Percentiles rank a stretch among this genome's conserved stretches.
Conservation (phyloP, 2,329 filamentous ascomycete genomes). For the Colletotrichum camelliae region DNA sequence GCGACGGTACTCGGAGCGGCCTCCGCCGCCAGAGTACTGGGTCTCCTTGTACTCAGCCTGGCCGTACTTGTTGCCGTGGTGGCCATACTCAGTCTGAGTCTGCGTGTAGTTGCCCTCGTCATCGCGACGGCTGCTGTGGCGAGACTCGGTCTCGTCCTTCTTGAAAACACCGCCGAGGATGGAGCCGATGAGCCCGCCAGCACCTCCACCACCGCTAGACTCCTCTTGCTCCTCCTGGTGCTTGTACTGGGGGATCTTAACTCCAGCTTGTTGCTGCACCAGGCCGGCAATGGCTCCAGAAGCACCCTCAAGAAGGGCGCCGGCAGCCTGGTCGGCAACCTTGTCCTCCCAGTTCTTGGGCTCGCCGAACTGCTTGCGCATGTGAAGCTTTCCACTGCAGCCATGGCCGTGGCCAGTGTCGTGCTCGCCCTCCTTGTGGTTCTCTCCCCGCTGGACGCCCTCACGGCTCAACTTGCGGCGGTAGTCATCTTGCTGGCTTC, state of each 20-base stretch:
- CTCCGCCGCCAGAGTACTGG: slow-evolving; percentile 61
- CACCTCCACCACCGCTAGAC: slow-evolving; percentile 67
- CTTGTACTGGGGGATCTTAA: slow-evolving; percentile 39
- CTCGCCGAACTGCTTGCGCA: slow-evolving; percentile 70
- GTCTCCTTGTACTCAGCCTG: slow-evolving; percentile 67
- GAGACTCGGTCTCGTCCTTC: slow-evolving; percentile 58
- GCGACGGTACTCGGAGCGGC: slow-evolving; percentile 64
- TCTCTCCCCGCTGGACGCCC: slow-evolving; percentile 78
- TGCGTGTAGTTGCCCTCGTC: slow-evolving; percentile 67
- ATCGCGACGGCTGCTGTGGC: slow-evolving; percentile 57
- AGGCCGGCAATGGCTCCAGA: slow-evolving; percentile 56
- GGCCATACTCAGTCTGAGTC: slow-evolving; percentile 66
- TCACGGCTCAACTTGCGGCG: slow-evolving; percentile 77
- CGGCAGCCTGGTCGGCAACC: slow-evolving; percentile 61
- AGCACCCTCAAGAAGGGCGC: slow-evolving; percentile 62
- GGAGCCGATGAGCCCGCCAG: slow-evolving; percentile 74
- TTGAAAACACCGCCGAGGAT: slow-evolving; percentile 68
- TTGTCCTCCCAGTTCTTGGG: slow-evolving; percentile 58
- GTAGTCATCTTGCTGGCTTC: slow-evolving; percentile 68
- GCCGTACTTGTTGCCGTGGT: slow-evolving; percentile 60
- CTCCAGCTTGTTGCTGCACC: slow-evolving; percentile 51
- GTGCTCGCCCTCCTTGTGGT: slow-evolving; percentile 85
- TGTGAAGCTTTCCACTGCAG: slow-evolving; percentile 77
- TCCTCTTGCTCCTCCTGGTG: slow-evolving; percentile 44
- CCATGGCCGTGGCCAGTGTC: slow-evolving; percentile 88